Conservation (phyloP, 164 flowering plant species). For the Aristolochia californica region DNA sequence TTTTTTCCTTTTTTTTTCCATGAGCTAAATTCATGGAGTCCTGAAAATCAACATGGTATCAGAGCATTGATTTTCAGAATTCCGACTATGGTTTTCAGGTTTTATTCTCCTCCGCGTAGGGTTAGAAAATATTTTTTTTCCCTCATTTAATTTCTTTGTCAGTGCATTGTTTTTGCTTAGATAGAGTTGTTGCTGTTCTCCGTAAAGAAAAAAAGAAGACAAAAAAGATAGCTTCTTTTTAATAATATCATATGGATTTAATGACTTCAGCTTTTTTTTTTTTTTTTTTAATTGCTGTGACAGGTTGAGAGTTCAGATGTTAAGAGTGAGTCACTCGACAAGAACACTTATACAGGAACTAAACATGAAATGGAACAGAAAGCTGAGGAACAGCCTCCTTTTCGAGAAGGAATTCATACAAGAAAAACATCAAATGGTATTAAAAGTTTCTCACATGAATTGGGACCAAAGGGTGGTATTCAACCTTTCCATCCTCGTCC, state of each 20-base stretch:
- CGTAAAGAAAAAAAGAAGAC: too few relatives aligned
- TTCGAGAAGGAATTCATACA: conserved; percentile 10
- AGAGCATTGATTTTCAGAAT: too few relatives aligned
- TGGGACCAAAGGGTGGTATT: conserved; percentile 57
- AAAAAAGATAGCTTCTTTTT: too few relatives aligned
- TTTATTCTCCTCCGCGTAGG: too few relatives aligned
- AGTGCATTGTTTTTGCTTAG: too few relatives aligned
- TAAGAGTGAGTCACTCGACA: conserved; percentile 8
- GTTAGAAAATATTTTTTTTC: too few relatives aligned
- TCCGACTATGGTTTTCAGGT: too few relatives aligned
- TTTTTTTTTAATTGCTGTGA: conserved; percentile 4
- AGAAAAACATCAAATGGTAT: conserved; percentile 30
- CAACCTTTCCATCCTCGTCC: conserved; percentile 38
- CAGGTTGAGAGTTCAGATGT: conserved; percentile 24
- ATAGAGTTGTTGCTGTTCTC: too few relatives aligned
- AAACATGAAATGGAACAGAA: conserved; percentile 14
- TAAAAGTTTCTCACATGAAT: conserved; percentile 72
- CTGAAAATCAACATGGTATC: too few relatives aligned
- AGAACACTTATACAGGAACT: conserved; percentile 17
- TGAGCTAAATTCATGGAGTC: too few relatives aligned
- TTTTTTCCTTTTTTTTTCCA: too few relatives aligned
- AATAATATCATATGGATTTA: background rate
- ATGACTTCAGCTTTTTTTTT: conserved; percentile 3
- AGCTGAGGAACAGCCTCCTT: conserved; percentile 18
- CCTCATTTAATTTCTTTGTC: too few relatives aligned